phyloP scores from a whole-genome alignment of 306 rosid species.

The Hylodesmum podocarpum region DNA sequence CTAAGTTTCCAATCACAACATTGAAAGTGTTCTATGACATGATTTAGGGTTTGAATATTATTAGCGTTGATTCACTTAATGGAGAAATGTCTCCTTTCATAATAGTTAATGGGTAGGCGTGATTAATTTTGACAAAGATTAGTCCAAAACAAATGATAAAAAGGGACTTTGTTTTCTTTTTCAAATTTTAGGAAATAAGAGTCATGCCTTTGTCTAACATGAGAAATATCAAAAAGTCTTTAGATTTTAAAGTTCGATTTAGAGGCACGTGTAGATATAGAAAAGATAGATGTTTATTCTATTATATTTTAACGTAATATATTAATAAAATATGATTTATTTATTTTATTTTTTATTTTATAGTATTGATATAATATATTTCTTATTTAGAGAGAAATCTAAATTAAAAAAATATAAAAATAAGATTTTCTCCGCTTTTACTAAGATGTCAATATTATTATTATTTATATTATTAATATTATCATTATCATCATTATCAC shows the following conservation, averaged over 20 bases:
- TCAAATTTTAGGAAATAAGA: neutral
- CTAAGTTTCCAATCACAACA: neutral
- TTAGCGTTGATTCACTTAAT: neutral
- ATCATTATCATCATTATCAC: no score
- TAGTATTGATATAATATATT: no score
- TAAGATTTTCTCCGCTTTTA: no score
- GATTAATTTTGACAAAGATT: neutral
- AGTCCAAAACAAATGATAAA: neutral
- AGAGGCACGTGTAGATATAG: no score
- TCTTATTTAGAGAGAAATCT: no score
- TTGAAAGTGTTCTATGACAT: slow-evolving; percentile 6
- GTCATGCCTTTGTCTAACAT: neutral
- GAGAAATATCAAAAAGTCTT: neutral
- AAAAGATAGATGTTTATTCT: no score
- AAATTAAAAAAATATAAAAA: no score
- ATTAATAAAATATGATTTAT: no score
- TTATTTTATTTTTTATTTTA: no score
- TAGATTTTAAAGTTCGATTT: neutral
- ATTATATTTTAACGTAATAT: no score
- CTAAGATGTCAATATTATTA: no score
- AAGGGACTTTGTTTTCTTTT: neutral
- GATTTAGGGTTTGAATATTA: slow-evolving; percentile 15
- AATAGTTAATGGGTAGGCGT: slow-evolving; percentile 1
- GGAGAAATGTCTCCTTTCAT: neutral
- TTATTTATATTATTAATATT: no score